Evolutionary conservation across 177 flowering plant species (phyloP).

Genomic region (Vitis hybrid): DNA sequence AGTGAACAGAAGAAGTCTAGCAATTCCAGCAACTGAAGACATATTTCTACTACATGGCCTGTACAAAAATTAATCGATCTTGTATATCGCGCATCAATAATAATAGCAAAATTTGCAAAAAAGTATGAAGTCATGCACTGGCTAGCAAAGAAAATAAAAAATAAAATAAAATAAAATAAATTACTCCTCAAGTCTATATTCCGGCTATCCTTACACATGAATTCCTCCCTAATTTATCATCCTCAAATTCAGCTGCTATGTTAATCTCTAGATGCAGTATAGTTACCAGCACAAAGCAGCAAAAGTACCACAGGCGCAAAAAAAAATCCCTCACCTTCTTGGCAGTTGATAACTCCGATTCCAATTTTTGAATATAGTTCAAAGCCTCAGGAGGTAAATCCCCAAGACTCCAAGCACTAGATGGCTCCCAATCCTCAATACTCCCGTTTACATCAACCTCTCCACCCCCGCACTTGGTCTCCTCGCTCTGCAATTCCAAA

Average conservation of each 20-base stretch:
- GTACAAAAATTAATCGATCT: too few species aligned
- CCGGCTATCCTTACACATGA: too few species aligned
- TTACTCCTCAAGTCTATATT: too few species aligned
- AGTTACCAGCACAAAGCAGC: not conserved
- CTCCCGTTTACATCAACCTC: constrained; percentile 13
- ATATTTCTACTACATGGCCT: too few species aligned
- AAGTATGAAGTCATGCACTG: too few species aligned
- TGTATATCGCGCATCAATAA: too few species aligned
- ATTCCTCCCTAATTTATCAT: too few species aligned
- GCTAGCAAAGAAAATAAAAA: too few species aligned
- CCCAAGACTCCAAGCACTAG: constrained; percentile 32
- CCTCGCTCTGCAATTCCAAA: constrained; percentile 25
- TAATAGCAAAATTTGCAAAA: too few species aligned
- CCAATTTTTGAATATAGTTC: constrained; percentile 57
- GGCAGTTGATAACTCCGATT: constrained; percentile 45
- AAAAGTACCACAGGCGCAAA: not conserved
- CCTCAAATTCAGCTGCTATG: not conserved
- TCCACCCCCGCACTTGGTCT: constrained; percentile 18
- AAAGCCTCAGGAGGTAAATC: constrained; percentile 61
- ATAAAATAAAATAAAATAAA: too few species aligned
- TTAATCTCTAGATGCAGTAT: not conserved
- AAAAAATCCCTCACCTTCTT: constrained; percentile 43
- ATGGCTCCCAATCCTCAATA: constrained; percentile 29
- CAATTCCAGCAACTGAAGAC: too few species aligned
- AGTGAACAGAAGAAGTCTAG: too few species aligned